These are phyloP conservation scores for Bremia lactucae DNA, from an alignment of 352 stramenopile genomes.

Conservation along the genomic window DNA sequence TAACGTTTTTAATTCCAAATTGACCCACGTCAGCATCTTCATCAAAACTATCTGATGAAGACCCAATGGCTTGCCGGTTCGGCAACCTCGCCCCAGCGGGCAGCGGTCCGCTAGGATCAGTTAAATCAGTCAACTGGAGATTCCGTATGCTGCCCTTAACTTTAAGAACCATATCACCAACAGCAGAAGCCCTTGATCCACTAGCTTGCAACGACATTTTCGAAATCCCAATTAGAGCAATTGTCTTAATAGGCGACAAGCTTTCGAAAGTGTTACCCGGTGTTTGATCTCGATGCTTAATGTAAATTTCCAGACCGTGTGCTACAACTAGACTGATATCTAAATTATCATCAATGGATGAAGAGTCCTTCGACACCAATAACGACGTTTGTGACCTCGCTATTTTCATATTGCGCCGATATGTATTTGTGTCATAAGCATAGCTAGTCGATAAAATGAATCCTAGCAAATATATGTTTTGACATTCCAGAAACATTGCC, in stretches of 20 bases:
- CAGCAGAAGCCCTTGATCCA: conserved; percentile 6
- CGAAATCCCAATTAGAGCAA: conserved; percentile 23
- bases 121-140: conserved; percentile 60
- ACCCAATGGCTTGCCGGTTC: conserved; percentile 64
- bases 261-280: conserved; percentile 5
- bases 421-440: conserved; percentile 47
- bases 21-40: conserved; percentile 27
- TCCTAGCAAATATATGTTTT: conserved; percentile 41
- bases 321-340: conserved; percentile 15
- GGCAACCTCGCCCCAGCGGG: conserved; percentile 26
- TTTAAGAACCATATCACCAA: conserved; percentile 14
- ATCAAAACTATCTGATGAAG: conserved; percentile 36
- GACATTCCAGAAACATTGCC: conserved; percentile 26
- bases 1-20: conserved; percentile 50
- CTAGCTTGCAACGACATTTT: conserved; percentile 23
- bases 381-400: conserved; percentile 28
- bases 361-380: conserved; percentile 16
- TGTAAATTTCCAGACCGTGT: conserved; percentile 27
- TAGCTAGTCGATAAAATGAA: conserved; percentile 57
- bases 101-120: conserved; percentile 27
- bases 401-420: conserved; percentile 42
- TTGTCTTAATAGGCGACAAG: conserved; percentile 12
- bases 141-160: conserved; percentile 62
- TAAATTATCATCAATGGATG: conserved; percentile 18
- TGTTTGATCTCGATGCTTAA: conserved; percentile 30